phyloP scores from a whole-genome alignment of 2,329 filamentous ascomycete species.

The Penicillium sp. region DNA sequence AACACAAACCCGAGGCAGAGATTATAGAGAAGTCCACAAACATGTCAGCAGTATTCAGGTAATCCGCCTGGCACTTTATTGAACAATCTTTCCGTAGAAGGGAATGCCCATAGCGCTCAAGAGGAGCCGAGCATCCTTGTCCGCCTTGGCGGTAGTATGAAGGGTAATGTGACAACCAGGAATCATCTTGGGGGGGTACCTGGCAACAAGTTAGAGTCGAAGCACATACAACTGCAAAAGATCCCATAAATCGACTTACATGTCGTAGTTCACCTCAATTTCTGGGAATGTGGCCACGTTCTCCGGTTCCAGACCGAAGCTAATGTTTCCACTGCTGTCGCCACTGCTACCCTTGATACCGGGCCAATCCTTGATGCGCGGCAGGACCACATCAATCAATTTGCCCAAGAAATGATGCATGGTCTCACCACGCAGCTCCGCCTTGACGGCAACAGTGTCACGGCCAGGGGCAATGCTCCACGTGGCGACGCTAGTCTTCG shows the following conservation, averaged over 20 bases:
- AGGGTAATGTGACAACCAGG: constrained; percentile 80
- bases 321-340: constrained; percentile 83
- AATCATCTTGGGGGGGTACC: constrained; percentile 70
- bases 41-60: constrained; percentile 1
- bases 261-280: constrained; percentile 88
- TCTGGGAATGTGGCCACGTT: constrained; percentile 85
- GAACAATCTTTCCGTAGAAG: constrained; percentile 71
- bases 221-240: neutral
- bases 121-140: constrained; percentile 78
- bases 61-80: constrained; percentile 37
- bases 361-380: constrained; percentile 93
- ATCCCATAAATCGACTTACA: constrained; percentile 56
- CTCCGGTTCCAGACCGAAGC: constrained; percentile 72
- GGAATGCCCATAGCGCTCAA: constrained; percentile 70
- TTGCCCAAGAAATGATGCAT: constrained; percentile 92
- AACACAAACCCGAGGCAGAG: constrained; percentile 11
- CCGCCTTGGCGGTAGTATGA: constrained; percentile 78
- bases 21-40: constrained; percentile 7
- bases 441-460: constrained; percentile 68
- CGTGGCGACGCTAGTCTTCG: constrained; percentile 66
- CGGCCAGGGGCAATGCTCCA: constrained; percentile 73
- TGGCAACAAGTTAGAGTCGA: constrained; percentile 27
- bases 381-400: constrained; percentile 82
- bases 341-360: constrained; percentile 75
- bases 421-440: constrained; percentile 70